phyloP scores from a whole-genome alignment of 169 alveolate genomes.

The Eimeria necatrix region DNA sequence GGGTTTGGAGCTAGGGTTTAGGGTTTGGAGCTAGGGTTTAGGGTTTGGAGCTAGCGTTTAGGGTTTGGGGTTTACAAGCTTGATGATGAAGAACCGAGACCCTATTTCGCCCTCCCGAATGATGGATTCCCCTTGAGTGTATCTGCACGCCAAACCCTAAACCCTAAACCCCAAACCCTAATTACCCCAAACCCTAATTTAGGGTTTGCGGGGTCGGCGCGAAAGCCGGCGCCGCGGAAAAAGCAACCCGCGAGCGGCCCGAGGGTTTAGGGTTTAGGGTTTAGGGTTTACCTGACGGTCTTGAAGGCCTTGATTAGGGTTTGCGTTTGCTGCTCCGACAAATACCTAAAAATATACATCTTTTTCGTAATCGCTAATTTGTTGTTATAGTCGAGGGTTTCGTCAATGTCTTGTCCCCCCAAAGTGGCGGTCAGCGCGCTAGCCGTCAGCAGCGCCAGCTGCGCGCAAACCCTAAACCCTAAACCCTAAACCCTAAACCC shows the following conservation, averaged over 20 bases:
- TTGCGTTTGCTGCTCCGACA: conserved; percentile 90
- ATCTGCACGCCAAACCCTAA: conserved; percentile 78
- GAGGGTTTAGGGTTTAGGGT: conserved; percentile 56
- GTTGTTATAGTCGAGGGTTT: conserved; percentile 90
- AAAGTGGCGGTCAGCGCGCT: conserved; percentile 88
- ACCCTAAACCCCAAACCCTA: conserved; percentile 2
- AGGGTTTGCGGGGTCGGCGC: too few relatives aligned
- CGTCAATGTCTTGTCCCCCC: conserved; percentile 90
- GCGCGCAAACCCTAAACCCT: conserved; percentile 66
- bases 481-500: conserved; percentile 12
- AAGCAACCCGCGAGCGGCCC: background rate
- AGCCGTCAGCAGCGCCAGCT: conserved; percentile 90
- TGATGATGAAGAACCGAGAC: conserved; percentile 94
- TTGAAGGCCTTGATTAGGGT: conserved; percentile 91
- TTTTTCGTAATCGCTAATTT: conserved; percentile 89
- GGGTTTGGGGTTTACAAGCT: conserved; percentile 86
- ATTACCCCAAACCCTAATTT: background rate
- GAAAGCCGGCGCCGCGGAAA: background rate
- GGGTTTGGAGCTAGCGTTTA: background rate
- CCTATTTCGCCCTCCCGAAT: conserved; percentile 96
- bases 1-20: background rate
- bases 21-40: background rate
- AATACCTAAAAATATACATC: conserved; percentile 91
- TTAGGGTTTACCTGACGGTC: conserved; percentile 81
- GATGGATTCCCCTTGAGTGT: conserved; percentile 92